Base-by-base conservation (phyloP, 1,139 yeast species). In the Candida frijolesensis region DNA sequence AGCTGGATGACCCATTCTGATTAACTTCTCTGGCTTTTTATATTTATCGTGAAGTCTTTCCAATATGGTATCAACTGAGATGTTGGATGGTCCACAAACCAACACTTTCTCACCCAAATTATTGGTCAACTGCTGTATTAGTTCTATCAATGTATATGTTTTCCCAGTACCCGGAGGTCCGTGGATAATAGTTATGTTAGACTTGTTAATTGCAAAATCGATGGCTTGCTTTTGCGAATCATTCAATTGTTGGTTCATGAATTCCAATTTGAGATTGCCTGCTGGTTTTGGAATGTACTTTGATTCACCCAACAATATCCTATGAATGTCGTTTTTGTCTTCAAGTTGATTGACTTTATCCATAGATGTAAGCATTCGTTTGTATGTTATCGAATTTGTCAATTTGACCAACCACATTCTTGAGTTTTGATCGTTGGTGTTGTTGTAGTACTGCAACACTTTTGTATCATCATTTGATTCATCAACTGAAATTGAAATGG, bases 81-180 rank as follows among this genome's bases (percentile, higher is more conserved):
- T 86, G 63, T 94, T 94, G 0, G 98, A 92, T 0, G 98, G 96
- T 0, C 97, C 98, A 70, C 98, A 92, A 0, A 94, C 95, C 40
- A 94, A 72, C 0, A 94, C 85, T 47, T 94, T 74, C 57, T 87
- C 85, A 8, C 84, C 83, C 12, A 71, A 70, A 14, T 72, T 74
- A 14, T 72, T 74, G 0, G 86, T 79, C 50, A 90, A 70, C 62
- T 92, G 97, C 46, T 87, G 81, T 39, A 91, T 85, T 10, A 89
- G 70, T 60, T 94, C 98, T n/a, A 92, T 83, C 8, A 94, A 61
- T 0, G 98, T 92, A 55, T 86, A 86, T 0, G 99, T 94, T 40
- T 80, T 72, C 18, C 83, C 84, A 0, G 82, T 77, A 1, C 82
- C 82, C 2, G 82, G 82, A 2, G 82, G 82, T 0, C 82, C 82